A percentile compares a stretch with the other conserved stretches of the same genome.
Conservation (phyloP, 192 early-diverging fungal species). For the Chytriomyces hyalinus region DNA sequence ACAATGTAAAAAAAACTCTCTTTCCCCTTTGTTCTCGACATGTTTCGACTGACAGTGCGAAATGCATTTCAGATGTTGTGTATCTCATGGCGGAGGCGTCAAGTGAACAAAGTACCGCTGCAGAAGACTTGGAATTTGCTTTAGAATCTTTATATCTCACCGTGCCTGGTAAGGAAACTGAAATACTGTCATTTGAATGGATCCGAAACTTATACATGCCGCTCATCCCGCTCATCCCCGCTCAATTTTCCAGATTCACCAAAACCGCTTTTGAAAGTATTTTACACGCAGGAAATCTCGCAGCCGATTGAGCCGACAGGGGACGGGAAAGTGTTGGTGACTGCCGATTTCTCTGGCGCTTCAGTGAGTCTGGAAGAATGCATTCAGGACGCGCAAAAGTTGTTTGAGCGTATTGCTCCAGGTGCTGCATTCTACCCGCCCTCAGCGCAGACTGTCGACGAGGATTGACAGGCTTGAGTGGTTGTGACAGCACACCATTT, state of each 20-base stretch:
- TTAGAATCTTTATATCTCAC: background rate
- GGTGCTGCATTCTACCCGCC: constrained; percentile 7
- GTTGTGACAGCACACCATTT: no score
- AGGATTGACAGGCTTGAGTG: no score
- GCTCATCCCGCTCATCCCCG: no score
- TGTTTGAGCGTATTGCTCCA: background rate
- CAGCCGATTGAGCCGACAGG: background rate
- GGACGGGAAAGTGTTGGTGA: background rate
- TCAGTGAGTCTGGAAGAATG: background rate
- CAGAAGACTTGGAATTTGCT: background rate
- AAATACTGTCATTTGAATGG: no score
- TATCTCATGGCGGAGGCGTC: background rate
- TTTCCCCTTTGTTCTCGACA: background rate
- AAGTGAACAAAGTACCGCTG: background rate
- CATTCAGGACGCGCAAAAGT: background rate
- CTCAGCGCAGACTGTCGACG: background rate
- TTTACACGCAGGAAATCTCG: background rate
- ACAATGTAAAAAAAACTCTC: constrained; percentile 9
- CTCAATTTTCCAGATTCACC: background rate
- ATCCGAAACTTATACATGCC: no score
- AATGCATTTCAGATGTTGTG: background rate
- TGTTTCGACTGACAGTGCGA: background rate
- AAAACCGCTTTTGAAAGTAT: background rate
- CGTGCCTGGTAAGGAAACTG: background rate
- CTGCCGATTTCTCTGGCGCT: background rate